Base-by-base conservation (phyloP, 140 eudicot genomes). In the Bidens hawaiensis region DNA sequence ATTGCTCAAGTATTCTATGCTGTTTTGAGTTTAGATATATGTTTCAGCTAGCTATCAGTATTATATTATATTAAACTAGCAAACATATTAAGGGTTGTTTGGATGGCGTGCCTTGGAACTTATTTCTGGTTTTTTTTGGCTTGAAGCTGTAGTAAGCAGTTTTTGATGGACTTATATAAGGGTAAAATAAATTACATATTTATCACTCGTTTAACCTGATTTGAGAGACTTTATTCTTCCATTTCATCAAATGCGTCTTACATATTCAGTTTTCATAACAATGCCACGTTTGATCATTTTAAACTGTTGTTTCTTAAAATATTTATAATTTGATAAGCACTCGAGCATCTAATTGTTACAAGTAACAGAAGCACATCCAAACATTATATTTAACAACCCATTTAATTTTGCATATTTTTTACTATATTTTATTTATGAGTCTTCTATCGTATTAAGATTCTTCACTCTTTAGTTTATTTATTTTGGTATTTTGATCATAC, bases 401-500 rank as follows among this genome's bases (percentile, higher is more conserved):
- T 56, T 56, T 27, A 27, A 26, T 53, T 14, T 54, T 54, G 11
- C 22, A 54, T 27, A 1, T 49, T 15, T 19, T 19, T 4, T 27
- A 26, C 16, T 13, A 19, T 30, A 9, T n/a, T 15, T 56, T n/a
- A 7, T 58, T 59, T 19, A 12, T 59, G 21, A 59, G 18, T 2
- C 12, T 31, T 59, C 4, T 7, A 16, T 5, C 19, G 4, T 59
- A 21, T 56, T 18, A 16, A 59, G 30, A 36, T 43, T 61, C 15
- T 7, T 40, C 56, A 36, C 33, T 61, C 15, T 7, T 40, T 47
- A 48, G 15, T 65, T 38, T 65, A 25, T 41, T 73, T 47, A 65
- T 41, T 57, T 27, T 74, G 77, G 66, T 64, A 77, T 69, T 28
- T 72, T 70, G 45, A 64, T 70, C 51, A 64, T 49, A 50, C 62